Percentiles rank a stretch among this genome's conserved stretches.
These are phyloP conservation scores for Phialophora chinensis DNA, from an alignment of 2,329 filamentous ascomycete species.

Conservation along the genomic window DNA sequence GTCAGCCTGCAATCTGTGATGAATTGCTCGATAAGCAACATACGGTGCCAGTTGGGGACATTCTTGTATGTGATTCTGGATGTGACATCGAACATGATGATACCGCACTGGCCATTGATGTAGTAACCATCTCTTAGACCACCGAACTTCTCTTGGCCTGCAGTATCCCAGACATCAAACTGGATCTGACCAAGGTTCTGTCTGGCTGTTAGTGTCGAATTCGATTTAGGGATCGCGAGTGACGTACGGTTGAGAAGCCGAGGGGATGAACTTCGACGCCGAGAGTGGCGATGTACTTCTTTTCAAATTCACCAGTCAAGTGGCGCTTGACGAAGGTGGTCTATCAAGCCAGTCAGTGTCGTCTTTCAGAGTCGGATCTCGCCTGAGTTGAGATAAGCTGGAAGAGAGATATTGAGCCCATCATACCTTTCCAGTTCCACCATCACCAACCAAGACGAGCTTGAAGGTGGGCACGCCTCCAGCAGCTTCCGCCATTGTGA, in stretches of 20 bases:
- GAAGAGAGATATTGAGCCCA: not conserved
- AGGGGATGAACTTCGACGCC: constrained; percentile 99
- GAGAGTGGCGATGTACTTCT: constrained; percentile 99
- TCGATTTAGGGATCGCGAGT: constrained; percentile 27
- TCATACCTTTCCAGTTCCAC: constrained; percentile 95
- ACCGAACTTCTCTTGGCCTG: constrained; percentile 99
- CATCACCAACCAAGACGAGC: constrained; percentile 98
- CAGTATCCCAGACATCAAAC: constrained; percentile 99
- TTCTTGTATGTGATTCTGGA: constrained; percentile 99
- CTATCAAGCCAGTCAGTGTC: constrained; percentile 56
- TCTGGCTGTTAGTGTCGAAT: constrained; percentile 29
- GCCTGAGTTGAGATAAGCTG: not conserved
- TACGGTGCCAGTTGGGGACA: constrained; percentile 99
- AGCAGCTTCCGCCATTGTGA: constrained; percentile 66
- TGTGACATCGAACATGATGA: constrained; percentile 99
- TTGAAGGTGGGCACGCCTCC: constrained; percentile 83
- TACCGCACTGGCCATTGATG: constrained; percentile 99
- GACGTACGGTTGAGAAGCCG: constrained; percentile 92
- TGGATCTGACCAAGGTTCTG: constrained; percentile 93
- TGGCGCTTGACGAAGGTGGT: constrained; percentile 99
- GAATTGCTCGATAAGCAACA: constrained; percentile 50
- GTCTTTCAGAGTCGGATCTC: not conserved
- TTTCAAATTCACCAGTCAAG: constrained; percentile 99
- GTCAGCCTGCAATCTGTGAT: constrained; percentile 25
- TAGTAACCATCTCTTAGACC: constrained; percentile 99